These are phyloP conservation scores for Nicotiana sylvestris DNA, from an alignment of 257 asterid species.

Conservation along the genomic window DNA sequence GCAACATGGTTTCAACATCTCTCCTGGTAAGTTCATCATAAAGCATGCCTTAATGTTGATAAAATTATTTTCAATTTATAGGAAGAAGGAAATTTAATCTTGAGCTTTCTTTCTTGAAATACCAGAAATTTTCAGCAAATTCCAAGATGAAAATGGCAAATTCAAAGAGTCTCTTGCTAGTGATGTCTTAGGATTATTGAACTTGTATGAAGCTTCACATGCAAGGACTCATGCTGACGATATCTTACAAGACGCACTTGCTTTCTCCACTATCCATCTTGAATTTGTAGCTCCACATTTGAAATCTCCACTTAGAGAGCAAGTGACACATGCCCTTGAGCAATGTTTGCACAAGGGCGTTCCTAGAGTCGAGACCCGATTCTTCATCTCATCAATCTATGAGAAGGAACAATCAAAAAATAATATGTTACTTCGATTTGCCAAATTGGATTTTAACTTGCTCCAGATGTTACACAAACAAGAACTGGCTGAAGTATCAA, in stretches of 20 bases:
- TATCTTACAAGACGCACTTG: neutral
- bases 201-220: constrained; percentile 38
- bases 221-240: neutral
- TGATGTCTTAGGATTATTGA: constrained; percentile 18
- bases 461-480: too few species aligned
- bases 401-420: too few species aligned
- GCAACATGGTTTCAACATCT: neutral
- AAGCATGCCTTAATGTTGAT: neutral
- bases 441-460: too few species aligned
- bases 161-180: constrained; percentile 2
- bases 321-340: too few species aligned
- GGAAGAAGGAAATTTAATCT: neutral
- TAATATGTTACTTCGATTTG: too few species aligned
- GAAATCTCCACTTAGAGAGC: neutral
- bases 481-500: too few species aligned
- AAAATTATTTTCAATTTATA: neutral
- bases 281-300: constrained; percentile 7
- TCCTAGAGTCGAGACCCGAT: too few species aligned
- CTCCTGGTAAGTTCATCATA: constrained; percentile 20
- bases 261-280: constrained; percentile 9
- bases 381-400: neutral
- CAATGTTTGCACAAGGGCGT: constrained; percentile 15
- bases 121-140: constrained; percentile 1
- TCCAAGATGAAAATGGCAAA: constrained; percentile 10
- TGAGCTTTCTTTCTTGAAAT: neutral